Percentiles rank a stretch among this genome's conserved stretches.
Evolutionary conservation across 805 yeast genomes (phyloP).

Genomic region (Yarrowia yakushimensis): DNA sequence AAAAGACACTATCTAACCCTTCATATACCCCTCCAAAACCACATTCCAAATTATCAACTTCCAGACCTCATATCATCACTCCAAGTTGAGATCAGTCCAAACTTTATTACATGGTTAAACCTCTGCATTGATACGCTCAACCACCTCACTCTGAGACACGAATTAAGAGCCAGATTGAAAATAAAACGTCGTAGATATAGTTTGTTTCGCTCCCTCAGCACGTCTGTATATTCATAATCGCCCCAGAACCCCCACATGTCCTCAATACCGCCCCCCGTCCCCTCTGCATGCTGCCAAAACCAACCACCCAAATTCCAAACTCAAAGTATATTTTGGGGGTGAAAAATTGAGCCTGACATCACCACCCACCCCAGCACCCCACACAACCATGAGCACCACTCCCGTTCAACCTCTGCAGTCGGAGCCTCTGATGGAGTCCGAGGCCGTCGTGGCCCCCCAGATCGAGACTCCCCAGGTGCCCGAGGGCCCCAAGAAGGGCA

Average conservation of each 20-base stretch:
- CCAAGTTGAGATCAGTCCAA: too few relatives aligned
- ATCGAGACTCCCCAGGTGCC: constrained; percentile 18
- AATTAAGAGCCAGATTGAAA: too few relatives aligned
- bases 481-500: constrained; percentile 24
- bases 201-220: too few relatives aligned
- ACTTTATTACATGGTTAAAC: too few relatives aligned
- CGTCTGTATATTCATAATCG: background rate
- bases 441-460: background rate
- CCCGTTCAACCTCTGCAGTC: constrained; percentile 17
- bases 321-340: background rate
- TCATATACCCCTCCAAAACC: too few relatives aligned
- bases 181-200: too few relatives aligned
- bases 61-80: too few relatives aligned
- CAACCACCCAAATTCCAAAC: background rate
- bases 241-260: background rate
- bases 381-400: constrained; percentile 14
- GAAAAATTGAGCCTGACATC: background rate
- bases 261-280: background rate
- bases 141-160: too few relatives aligned
- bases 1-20: too few relatives aligned
- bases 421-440: constrained; percentile 20
- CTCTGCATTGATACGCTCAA: too few relatives aligned
- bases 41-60: too few relatives aligned
- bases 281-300: background rate
- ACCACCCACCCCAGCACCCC: background rate